These are phyloP conservation scores for Silene noctiflora DNA, from an alignment of 179 eudicot species.

Conservation along the genomic window DNA sequence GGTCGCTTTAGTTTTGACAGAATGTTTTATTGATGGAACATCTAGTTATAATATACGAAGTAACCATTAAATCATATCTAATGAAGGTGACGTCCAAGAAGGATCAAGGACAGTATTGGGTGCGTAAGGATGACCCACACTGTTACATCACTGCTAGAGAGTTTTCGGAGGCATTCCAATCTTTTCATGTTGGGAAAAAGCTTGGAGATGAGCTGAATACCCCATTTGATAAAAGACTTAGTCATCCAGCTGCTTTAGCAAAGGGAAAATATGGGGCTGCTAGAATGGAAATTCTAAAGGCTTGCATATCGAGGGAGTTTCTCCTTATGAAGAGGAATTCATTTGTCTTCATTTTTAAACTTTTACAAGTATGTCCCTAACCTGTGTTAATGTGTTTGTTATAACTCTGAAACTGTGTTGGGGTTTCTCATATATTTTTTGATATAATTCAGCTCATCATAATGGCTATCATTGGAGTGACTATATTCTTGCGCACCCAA, in stretches of 20 bases:
- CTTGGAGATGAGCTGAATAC: slow-evolving; percentile 21
- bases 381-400: background rate
- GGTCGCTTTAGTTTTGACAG: background rate
- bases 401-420: background rate
- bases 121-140: slow-evolving; percentile 20
- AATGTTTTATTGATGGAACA: background rate
- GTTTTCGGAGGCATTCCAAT: slow-evolving; percentile 26
- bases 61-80: background rate
- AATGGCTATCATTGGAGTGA: slow-evolving; percentile 24
- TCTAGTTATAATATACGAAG: background rate
- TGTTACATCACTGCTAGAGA: slow-evolving; percentile 26
- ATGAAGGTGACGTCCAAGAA: slow-evolving; percentile 33
- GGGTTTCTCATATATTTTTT: background rate
- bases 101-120: slow-evolving; percentile 38
- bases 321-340: slow-evolving; percentile 35
- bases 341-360: slow-evolving; percentile 31
- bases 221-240: slow-evolving; percentile 29
- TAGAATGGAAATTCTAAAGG: slow-evolving; percentile 24
- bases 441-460: slow-evolving; percentile 13
- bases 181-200: slow-evolving; percentile 31
- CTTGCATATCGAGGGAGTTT: slow-evolving; percentile 32
- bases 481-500: slow-evolving; percentile 24
- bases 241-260: slow-evolving; percentile 32
- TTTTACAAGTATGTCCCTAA: slow-evolving; percentile 27
- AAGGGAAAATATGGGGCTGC: slow-evolving; percentile 24